Conservation (phyloP, 176 grass and related monocot species). For the Oryza glaberrima region DNA sequence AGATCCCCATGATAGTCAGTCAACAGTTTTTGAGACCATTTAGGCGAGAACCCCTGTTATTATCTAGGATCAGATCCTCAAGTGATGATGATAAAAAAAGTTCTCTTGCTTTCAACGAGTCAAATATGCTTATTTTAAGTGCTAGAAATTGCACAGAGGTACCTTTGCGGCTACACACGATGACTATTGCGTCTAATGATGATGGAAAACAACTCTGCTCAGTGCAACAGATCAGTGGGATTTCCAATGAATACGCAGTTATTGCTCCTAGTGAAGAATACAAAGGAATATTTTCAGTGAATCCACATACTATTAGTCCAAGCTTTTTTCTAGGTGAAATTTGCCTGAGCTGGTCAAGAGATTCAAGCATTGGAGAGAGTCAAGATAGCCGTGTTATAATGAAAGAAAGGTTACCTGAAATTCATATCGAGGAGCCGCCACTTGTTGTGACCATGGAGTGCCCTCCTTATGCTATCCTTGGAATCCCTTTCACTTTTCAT, state of each 20-base stretch:
- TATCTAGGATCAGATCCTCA: conserved; percentile 75
- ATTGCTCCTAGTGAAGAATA: conserved; percentile 80
- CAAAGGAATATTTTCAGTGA: conserved; percentile 84
- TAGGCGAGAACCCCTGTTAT: conserved; percentile 84
- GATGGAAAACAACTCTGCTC: conserved; percentile 50
- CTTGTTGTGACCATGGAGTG: conserved; percentile 83
- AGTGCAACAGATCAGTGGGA: conserved; percentile 66
- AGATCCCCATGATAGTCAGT: conserved; percentile 70
- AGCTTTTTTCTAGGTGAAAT: conserved; percentile 69
- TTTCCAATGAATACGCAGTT: conserved; percentile 46
- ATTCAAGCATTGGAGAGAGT: conserved; percentile 49
- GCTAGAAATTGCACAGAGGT: conserved; percentile 86
- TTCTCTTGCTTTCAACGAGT: conserved; percentile 79
- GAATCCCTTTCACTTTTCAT: conserved; percentile 83
- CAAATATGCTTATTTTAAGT: conserved; percentile 75
- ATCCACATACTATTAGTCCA: conserved; percentile 41
- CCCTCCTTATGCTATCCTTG: conserved; percentile 79
- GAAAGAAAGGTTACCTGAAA: conserved; percentile 66
- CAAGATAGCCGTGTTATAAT: conserved; percentile 51
- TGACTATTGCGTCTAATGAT: conserved; percentile 56
- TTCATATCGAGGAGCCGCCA: conserved; percentile 77
- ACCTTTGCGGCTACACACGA: conserved; percentile 59
- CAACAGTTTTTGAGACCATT: conserved; percentile 83
- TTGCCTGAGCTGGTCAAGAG: conserved; percentile 82
- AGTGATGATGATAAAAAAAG: conserved; percentile 51